Base-by-base conservation (phyloP, 345 rosid genomes). In the Hibiscus tridactylites region DNA sequence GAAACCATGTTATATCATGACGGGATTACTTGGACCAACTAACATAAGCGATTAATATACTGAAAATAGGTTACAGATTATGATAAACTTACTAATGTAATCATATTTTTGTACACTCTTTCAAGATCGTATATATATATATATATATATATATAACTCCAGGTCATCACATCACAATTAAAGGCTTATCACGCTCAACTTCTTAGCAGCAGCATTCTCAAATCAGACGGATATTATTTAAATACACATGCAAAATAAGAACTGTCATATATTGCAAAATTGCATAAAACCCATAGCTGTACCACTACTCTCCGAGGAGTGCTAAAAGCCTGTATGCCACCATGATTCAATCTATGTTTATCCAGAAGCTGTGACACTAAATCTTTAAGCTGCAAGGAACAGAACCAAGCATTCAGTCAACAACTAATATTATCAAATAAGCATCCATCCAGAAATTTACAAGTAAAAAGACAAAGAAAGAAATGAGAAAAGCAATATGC, bases 281-380 rank as follows among this genome's bases (percentile, higher is more conserved):
- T 29, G 35, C 31, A 63, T 54, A 74, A 63, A 67, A 72, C 42
- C 61, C 28, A 71, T 49, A 63, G 74, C 52, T 37, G 47, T 91
- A 94, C 98, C 97, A 94, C 96, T 79, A 94, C 81, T 83, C 98
- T 85, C 73, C 98, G 93, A 76, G 98, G 96, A 71, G 98, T 91
- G 70, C 90, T 95, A 84, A 83, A 90, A 35, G 88, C 89, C 79
- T 86, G 84, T 62, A 91, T 85, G 72, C 79, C 80, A 57, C 93
- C 89, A 72, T 91, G 93, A 74, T 78, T 66, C 81, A 94, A 72
- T 79, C 96, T 85, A 68, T 85, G 92, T 71, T 80, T 85, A 65
- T 83, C 80, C 64, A 94, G 85, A 75, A 94, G 83, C 70, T 85
- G 87, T 65, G 78, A 21, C 57, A 88, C 76, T 71, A 85, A 80